Evolutionary conservation across 495 filamentous ascomycete species (phyloP), one percentile per base, ranked within the genome.

Genomic region (Staphylotrichum tortipilum): DNA sequence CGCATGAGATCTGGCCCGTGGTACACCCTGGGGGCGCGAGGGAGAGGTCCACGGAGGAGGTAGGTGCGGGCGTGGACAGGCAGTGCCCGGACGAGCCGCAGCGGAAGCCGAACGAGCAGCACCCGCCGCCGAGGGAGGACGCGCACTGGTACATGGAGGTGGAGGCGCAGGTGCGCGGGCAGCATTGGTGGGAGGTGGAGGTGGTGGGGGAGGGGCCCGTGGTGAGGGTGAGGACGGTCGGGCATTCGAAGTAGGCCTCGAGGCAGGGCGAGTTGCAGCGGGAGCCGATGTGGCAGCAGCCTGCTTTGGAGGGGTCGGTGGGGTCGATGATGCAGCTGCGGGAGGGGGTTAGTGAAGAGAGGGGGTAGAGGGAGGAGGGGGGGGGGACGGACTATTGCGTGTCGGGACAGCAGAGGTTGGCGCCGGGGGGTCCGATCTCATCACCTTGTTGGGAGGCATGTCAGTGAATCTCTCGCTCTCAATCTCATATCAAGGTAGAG

Each of bases 1-100:
- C 71, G 65, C 86, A 90, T 42, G 78, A 66, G 49, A 86, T 85
- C 65, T 85, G 88, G 7, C 84, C 82, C 1, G 79, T 81, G 3
- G 82, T 86, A 57, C 88, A 94, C 52, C 74, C 65, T 2, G 68
- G 51, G 6, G 68, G 69, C 11, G 37, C 21, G 18, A 68, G 37
- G 7, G 37, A n/a, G 1, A 24, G 30, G 12, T 37, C 31, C 1
- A 51, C 19, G 8, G 63, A 50, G 8, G 65, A 39, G 12, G 53
- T 36, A 10, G 62, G 38, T 19, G 50, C 40, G 15, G 53, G 31
- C 15, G 67, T 62, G 19, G 35, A 43, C 6, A 68, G 23, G 46
- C 71, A 75, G 1, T 12, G 0, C 0, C 40, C 22, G 14, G 26
- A 24, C 3, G 59, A 38, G 18, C 24, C 62, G 57, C 73, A 78